Evolutionary conservation across 257 asterid species (phyloP), one percentile per base, ranked within the genome.

Genomic region (Salvia rosmarinus): DNA sequence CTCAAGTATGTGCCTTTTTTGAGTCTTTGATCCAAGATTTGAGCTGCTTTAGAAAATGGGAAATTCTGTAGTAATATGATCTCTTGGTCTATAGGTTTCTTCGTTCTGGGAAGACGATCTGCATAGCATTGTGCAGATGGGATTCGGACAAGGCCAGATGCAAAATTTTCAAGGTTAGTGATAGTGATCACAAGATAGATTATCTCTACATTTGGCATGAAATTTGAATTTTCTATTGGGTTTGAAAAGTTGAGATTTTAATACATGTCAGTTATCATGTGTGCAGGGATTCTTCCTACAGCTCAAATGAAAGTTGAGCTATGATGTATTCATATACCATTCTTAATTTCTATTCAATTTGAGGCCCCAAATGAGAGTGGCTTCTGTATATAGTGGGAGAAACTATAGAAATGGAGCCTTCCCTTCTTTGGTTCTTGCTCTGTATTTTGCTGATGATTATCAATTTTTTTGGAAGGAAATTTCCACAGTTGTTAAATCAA

Each of bases 291-390:
- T 58, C 44, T 80, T 57, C 75, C 86, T 32, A 70, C 75, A 25
- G 49, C 80, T 74, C 89, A 83, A 61, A 89, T 82, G 96, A 89
- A 91, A 76, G 85, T 83, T 46, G 97, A 91, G 84, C 85, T 63
- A 62, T 85, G 90, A 90, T 67, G 64, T 58, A 56, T 47, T 71
- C 47, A 70, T 62, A 82, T 9, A 39, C 44, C 44, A 39, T 85
- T 79, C 75, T 81, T 78, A 72, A 70, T 69, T 62, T 77, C 35
- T 42, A 81, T 84, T 80, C 28, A 77, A 78, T 79, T 39, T 78
- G 92, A 82, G 83, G 92, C 95, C 95, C 90, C 85, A 62, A 80
- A 46, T 74, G 85, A 85, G 95, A 83, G 96, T 85, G 96, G 97
- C 95, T 83, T 89, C 88, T 85, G 96, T 87, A 85, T 46, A 87